Evolutionary conservation across 768 basidiomycete species (phyloP).

Genomic region (Pisolithus orientalis): DNA sequence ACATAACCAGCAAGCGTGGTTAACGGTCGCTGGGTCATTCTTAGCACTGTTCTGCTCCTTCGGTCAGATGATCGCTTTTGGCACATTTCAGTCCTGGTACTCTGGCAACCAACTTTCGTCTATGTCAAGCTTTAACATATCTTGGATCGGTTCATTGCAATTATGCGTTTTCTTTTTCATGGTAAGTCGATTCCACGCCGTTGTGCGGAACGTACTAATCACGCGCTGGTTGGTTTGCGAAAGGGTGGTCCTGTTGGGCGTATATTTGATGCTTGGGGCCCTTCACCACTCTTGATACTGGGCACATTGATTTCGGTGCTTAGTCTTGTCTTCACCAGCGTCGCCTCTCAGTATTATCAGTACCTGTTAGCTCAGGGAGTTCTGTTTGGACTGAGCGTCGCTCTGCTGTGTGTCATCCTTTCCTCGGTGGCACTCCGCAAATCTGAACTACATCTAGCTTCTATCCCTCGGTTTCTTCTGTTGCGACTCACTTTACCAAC

Average conservation of each 20-base stretch:
- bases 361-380: slow-evolving; percentile 59
- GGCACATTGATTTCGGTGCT: slow-evolving; percentile 45
- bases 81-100: slow-evolving; percentile 69
- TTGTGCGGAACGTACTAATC: background rate
- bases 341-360: slow-evolving; percentile 52
- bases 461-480: slow-evolving; percentile 61
- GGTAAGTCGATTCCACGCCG: slow-evolving; percentile 31
- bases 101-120: slow-evolving; percentile 48
- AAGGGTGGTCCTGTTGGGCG: slow-evolving; percentile 61
- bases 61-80: slow-evolving; percentile 67
- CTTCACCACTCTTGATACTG: slow-evolving; percentile 42
- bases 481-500: slow-evolving; percentile 58
- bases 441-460: slow-evolving; percentile 38
- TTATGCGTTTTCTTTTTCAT: slow-evolving; percentile 66
- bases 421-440: background rate
- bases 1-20: slow-evolving; percentile 27
- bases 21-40: slow-evolving; percentile 60
- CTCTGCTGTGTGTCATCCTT: slow-evolving; percentile 45
- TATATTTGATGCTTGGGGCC: slow-evolving; percentile 56
- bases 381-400: slow-evolving; percentile 60
- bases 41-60: slow-evolving; percentile 64
- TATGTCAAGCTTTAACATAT: slow-evolving; percentile 48
- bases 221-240: background rate
- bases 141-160: slow-evolving; percentile 69
- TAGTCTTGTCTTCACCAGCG: slow-evolving; percentile 55